Percentiles rank a stretch among this genome's conserved stretches.
Evolutionary conservation across 2,329 filamentous ascomycete species (phyloP).

Genomic region (Epichloe festucae): DNA sequence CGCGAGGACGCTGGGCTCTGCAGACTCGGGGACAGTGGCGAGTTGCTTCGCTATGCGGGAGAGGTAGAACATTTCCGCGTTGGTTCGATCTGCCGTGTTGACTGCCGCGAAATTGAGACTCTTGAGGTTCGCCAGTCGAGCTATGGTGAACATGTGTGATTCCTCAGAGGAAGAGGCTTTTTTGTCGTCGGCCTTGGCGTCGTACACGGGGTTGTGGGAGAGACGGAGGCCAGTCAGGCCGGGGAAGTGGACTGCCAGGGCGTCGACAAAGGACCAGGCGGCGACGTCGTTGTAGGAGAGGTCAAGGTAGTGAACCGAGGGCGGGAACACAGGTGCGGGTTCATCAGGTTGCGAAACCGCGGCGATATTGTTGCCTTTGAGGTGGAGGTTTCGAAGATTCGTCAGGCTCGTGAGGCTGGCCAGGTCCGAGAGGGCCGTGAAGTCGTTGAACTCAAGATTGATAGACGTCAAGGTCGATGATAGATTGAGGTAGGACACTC

Average conservation of each 20-base stretch:
- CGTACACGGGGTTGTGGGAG: constrained; percentile 75
- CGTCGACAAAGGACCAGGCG: constrained; percentile 63
- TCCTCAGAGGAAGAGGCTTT: constrained; percentile 52
- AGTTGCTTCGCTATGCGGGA: constrained; percentile 70
- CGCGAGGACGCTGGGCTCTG: constrained; percentile 41
- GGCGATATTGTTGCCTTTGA: constrained; percentile 66
- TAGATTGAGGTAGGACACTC: constrained; percentile 26
- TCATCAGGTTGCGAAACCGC: constrained; percentile 19
- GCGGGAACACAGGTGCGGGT: constrained; percentile 34
- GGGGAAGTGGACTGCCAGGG: constrained; percentile 55
- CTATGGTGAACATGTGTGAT: constrained; percentile 78
- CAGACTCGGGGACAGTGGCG: constrained; percentile 39
- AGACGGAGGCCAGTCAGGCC: constrained; percentile 63
- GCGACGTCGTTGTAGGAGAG: constrained; percentile 58
- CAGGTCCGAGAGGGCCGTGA: constrained; percentile 46
- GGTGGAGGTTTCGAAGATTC: constrained; percentile 45
- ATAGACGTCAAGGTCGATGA: constrained; percentile 45
- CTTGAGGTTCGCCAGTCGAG: constrained; percentile 54
- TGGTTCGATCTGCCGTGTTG: constrained; percentile 59
- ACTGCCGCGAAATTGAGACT: constrained; percentile 64
- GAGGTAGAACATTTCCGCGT: constrained; percentile 90
- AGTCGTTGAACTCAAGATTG: constrained; percentile 60
- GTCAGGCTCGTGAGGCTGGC: constrained; percentile 36
- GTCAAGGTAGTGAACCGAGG: constrained; percentile 51
- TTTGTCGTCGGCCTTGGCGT: constrained; percentile 32